Percentiles rank a stretch among this genome's conserved stretches.
phyloP scores from a whole-genome alignment of 2,329 filamentous ascomycete genomes.

The Sordariomycetes sp. region DNA sequence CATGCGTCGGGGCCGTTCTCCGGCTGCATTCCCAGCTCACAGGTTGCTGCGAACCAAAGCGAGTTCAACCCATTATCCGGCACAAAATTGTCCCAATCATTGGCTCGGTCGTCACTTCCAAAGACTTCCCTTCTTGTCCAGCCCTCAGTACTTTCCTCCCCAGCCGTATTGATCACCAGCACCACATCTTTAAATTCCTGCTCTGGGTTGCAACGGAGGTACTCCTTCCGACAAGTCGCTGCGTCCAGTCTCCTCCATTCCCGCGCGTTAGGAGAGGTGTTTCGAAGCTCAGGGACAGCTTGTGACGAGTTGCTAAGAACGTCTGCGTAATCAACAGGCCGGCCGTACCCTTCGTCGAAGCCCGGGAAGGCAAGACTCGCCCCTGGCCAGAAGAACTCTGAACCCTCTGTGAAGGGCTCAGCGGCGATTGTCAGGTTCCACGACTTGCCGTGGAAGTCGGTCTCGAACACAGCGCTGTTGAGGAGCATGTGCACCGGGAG shows the following conservation, averaged over 20 bases:
- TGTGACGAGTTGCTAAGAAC: not conserved
- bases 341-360: not conserved
- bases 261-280: not conserved
- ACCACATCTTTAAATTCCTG: constrained; percentile 1
- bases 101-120: not conserved
- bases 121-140: constrained; percentile 3
- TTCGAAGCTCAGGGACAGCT: not conserved
- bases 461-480: constrained; percentile 9
- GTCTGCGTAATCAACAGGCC: not conserved
- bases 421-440: constrained; percentile 8
- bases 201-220: not conserved
- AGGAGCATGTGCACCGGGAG: constrained; percentile 17
- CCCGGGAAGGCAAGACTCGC: not conserved
- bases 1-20: not conserved
- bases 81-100: constrained; percentile 1
- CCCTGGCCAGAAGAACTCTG: constrained; percentile 6
- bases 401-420: not conserved
- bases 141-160: not conserved
- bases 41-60: constrained; percentile 3
- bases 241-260: not conserved
- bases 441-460: constrained; percentile 4
- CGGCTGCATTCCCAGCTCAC: not conserved
- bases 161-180: not conserved
- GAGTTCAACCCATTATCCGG: constrained; percentile 1
- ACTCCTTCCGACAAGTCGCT: not conserved